Percentiles rank a stretch among this genome's conserved stretches.
These are phyloP conservation scores for Zymoseptoria ardabiliae DNA, from an alignment of 2,329 filamentous ascomycete genomes.

Conservation along the genomic window DNA sequence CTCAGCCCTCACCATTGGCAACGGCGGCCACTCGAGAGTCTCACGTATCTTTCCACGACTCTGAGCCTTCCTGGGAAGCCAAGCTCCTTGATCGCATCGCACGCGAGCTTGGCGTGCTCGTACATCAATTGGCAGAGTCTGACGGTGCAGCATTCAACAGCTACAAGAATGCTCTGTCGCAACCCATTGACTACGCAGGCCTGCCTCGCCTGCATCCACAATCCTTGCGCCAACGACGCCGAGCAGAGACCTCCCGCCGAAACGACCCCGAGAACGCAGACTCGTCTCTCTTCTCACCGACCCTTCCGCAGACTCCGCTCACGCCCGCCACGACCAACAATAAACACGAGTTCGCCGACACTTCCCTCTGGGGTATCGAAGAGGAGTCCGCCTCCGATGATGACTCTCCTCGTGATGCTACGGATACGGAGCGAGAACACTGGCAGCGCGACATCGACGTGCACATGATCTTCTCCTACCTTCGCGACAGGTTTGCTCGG, in stretches of 20 bases:
- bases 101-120: constrained; percentile 73
- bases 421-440: constrained; percentile 60
- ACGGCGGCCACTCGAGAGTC: constrained; percentile 24
- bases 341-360: constrained; percentile 37
- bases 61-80: constrained; percentile 57
- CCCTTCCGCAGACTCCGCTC: constrained; percentile 25
- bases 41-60: constrained; percentile 30
- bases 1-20: constrained; percentile 27
- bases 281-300: constrained; percentile 24
- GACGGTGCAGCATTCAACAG: constrained; percentile 76
- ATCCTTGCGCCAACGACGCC: constrained; percentile 22
- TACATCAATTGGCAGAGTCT: constrained; percentile 76
- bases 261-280: constrained; percentile 12
- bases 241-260: constrained; percentile 9
- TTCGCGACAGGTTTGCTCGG: constrained; percentile 64
- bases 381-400: constrained; percentile 43
- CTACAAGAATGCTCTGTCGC: constrained; percentile 53
- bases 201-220: constrained; percentile 43
- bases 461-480: constrained; percentile 82
- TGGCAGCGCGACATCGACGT: constrained; percentile 93
- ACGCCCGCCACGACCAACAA: constrained; percentile 21
- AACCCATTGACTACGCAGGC: constrained; percentile 66
- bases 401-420: constrained; percentile 22
- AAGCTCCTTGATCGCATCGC: constrained; percentile 77
- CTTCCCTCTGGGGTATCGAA: constrained; percentile 60